phyloP scores from a whole-genome alignment of 139 green algal species.

The Ettlia oleoabundans region DNA sequence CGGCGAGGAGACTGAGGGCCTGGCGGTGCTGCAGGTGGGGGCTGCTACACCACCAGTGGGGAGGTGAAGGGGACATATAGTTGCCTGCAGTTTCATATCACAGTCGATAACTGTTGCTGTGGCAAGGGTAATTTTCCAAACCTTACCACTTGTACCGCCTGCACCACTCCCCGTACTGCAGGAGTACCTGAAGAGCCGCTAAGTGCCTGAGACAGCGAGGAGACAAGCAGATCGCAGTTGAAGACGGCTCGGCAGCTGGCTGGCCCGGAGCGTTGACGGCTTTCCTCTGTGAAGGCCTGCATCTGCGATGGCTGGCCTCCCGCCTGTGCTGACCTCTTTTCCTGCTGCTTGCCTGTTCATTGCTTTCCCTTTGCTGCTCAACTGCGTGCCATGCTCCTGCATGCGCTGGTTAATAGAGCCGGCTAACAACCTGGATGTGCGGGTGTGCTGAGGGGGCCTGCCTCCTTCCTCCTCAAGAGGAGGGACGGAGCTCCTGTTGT shows the following conservation, averaged over 20 bases:
- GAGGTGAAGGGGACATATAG: no score
- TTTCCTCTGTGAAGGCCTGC: no score
- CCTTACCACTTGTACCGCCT: no score
- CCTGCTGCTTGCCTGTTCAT: background rate
- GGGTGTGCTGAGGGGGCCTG: background rate
- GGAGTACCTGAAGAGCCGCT: constrained; percentile 92
- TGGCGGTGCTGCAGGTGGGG: constrained; percentile 92
- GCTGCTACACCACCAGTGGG: no score
- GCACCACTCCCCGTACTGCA: constrained; percentile 93
- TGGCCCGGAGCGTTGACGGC: background rate
- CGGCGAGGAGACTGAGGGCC: constrained; percentile 96
- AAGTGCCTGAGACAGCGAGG: background rate
- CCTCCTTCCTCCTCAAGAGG: background rate
- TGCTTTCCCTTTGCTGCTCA: no score
- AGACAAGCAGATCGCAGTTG: background rate
- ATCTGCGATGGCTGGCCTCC: no score
- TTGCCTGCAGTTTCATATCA: no score
- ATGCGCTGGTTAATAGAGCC: background rate
- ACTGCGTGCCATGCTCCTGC: background rate
- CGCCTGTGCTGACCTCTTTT: no score
- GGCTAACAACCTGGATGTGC: background rate
- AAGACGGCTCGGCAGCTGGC: background rate
- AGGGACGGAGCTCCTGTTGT: background rate
- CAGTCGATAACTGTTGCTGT: no score
- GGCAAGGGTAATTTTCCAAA: no score